A percentile compares a stretch with the other conserved stretches of the same genome.
Evolutionary conservation across 1,284 basidiomycete genomes (phyloP).

Genomic region (Moniliella sp.): DNA sequence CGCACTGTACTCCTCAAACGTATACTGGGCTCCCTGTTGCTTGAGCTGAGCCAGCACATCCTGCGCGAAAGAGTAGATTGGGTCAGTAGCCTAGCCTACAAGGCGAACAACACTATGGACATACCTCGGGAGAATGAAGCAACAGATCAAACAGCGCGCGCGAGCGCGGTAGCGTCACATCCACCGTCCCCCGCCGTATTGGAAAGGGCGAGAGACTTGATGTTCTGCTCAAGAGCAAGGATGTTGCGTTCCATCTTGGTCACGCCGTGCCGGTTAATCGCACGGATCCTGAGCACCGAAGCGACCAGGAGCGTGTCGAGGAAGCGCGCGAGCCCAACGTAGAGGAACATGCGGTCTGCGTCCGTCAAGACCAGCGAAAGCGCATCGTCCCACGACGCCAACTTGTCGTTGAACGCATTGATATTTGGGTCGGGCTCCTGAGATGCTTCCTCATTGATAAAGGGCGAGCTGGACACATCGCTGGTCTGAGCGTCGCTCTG

Average conservation of each 20-base stretch:
- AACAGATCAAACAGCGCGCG: constrained; percentile 65
- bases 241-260: constrained; percentile 77
- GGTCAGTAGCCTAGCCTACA: not conserved
- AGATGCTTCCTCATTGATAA: constrained; percentile 41
- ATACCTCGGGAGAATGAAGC: constrained; percentile 49
- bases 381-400: constrained; percentile 54
- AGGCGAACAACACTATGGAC: constrained; percentile 10
- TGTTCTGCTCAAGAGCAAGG: constrained; percentile 70
- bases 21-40: constrained; percentile 1
- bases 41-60: constrained; percentile 1
- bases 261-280: constrained; percentile 56
- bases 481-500: not conserved
- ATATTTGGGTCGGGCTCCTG: constrained; percentile 75
- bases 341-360: constrained; percentile 47
- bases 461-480: constrained; percentile 45
- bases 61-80: not conserved
- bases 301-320: constrained; percentile 64
- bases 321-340: constrained; percentile 62
- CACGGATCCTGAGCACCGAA: constrained; percentile 50
- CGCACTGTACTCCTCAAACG: constrained; percentile 14
- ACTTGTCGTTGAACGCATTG: constrained; percentile 61
- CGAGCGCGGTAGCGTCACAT: constrained; percentile 52
- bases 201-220: constrained; percentile 40
- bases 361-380: constrained; percentile 11
- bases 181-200: too few species aligned